Evolutionary conservation across 768 basidiomycete genomes (phyloP), one percentile per base, ranked within the genome.

Genomic region (Podaxis sp.): DNA sequence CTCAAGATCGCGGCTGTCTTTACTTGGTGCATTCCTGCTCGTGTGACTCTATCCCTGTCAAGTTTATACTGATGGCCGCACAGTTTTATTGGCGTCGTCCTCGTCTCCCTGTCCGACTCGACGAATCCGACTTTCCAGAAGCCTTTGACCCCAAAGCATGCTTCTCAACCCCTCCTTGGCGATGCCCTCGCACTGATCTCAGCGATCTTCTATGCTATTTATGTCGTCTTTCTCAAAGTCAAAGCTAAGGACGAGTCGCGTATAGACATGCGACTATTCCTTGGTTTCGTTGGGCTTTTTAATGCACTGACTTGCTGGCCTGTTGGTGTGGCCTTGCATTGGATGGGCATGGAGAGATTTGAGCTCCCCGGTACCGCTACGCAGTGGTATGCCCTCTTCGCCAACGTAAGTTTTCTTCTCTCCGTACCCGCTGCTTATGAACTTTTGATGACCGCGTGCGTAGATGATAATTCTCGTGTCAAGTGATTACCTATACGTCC

Each of bases 221-320:
- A 98, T 72, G 87, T 95, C 47, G 88, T 89, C 63, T 79, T 96
- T 54, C 81, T 98, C 68, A 98, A 98, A 72, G 89, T 95, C 48
- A 85, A 85, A 57, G 89, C 96, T 52, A 84, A 82, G 44, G 80
- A 81, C 35, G 93, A 95, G 68, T 89, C 90, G 4, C 82, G 93
- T 57, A 82, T 95, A 66, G 87, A 95, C 70, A 95, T 95, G 94
- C 90, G 92, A 64, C 77, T 95, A 27, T 95, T 97, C 78, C 94
- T 97, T 66, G 95, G 95, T 25, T 96, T 91, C 64, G 93, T 96
- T 38, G 93, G 94, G 9, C 75, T 93, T 11, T 92, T 91, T 78
- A 95, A 91, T 70, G 84, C 93, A 69, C 62, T 90, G 4, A 72
- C 78, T 13, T 84, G 84, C 61, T 90, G 91, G 86, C 92, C 93